These are phyloP conservation scores for Penicillium desertorum DNA, from an alignment of 495 filamentous ascomycete genomes.

Conservation along the genomic window DNA sequence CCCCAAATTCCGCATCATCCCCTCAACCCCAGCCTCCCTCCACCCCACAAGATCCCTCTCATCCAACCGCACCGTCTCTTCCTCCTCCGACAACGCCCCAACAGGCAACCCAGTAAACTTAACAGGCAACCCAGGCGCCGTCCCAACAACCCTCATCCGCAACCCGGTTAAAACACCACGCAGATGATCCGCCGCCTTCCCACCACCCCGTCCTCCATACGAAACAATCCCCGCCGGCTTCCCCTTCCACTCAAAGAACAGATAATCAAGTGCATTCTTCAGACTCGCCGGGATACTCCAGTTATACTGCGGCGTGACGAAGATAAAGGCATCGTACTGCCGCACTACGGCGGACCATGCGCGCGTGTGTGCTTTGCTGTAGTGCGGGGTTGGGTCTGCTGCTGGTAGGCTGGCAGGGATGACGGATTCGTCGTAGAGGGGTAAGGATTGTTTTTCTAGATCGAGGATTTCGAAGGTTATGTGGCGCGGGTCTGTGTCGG, in stretches of 20 bases:
- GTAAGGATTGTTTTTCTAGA: conserved; percentile 51
- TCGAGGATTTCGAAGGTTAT: conserved; percentile 42
- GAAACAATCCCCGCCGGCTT: conserved; percentile 57
- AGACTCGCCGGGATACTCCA: conserved; percentile 54
- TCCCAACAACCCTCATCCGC: conserved; percentile 28
- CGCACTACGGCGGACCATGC: conserved; percentile 52
- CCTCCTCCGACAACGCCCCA: conserved; percentile 18
- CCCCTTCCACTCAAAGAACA: conserved; percentile 58
- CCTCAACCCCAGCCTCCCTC: conserved; percentile 26
- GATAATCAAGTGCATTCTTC: conserved; percentile 65
- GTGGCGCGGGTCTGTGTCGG: conserved; percentile 25
- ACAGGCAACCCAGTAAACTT: conserved; percentile 28
- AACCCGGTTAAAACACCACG: conserved; percentile 21
- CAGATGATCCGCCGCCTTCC: conserved; percentile 34
- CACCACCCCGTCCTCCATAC: conserved; percentile 54
- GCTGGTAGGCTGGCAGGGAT: conserved; percentile 50
- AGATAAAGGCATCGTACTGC: conserved; percentile 53
- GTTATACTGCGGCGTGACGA: conserved; percentile 58
- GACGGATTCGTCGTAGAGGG: conserved; percentile 55
- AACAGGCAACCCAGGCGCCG: conserved; percentile 22
- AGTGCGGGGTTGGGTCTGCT: conserved; percentile 36
- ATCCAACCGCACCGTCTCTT: conserved; percentile 25
- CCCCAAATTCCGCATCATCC: conserved; percentile 33
- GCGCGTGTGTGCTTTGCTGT: conserved; percentile 46
- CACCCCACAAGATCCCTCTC: conserved; percentile 26